phyloP scores from a whole-genome alignment of 345 rosid genomes.

The Carallia pectinifolia region DNA sequence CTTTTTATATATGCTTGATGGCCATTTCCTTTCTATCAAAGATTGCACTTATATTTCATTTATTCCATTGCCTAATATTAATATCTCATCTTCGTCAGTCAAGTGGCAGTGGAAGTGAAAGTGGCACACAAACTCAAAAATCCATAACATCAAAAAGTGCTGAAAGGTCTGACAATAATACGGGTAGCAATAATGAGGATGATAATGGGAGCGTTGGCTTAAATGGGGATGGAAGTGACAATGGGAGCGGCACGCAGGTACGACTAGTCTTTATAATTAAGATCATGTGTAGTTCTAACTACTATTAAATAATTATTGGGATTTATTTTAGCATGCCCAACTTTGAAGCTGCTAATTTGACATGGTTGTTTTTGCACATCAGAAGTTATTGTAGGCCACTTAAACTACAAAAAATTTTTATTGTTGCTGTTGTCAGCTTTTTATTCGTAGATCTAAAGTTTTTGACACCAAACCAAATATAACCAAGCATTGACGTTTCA shows the following conservation, averaged over 20 bases:
- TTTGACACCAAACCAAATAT: neutral
- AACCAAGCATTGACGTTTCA: neutral
- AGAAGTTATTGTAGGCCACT: neutral
- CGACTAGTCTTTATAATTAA: neutral
- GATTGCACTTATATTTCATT: neutral
- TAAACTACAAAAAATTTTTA: neutral
- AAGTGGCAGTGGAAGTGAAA: constrained; percentile 49
- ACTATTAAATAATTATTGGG: neutral
- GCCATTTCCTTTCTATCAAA: too few species aligned
- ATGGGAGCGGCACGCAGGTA: constrained; percentile 58
- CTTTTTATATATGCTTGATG: constrained; percentile 3
- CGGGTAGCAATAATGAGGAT: constrained; percentile 33
- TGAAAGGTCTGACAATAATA: constrained; percentile 32
- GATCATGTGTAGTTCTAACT: neutral
- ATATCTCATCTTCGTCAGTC: constrained; percentile 32
- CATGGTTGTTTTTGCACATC: neutral
- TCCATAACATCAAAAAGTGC: constrained; percentile 36
- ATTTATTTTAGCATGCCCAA: neutral
- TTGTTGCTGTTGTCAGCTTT: neutral
- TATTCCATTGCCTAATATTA: constrained; percentile 3
- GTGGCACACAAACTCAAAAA: constrained; percentile 41
- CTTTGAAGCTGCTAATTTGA: neutral
- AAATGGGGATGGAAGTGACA: constrained; percentile 44
- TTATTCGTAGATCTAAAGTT: neutral
- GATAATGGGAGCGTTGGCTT: constrained; percentile 36